Conservation (phyloP, 208 protist species). For the Trypanosoma platydactyli region DNA sequence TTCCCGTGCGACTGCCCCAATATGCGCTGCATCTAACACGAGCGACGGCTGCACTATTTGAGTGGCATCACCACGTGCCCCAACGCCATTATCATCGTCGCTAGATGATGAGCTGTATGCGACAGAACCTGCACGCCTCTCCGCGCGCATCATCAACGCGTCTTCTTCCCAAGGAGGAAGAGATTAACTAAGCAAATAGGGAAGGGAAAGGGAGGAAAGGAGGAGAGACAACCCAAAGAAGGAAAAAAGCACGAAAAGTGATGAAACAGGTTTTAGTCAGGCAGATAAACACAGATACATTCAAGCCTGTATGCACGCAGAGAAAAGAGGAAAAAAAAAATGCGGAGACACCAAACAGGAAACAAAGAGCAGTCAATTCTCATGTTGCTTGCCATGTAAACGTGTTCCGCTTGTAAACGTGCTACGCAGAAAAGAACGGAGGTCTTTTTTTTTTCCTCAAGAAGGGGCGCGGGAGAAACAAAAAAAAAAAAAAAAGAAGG, state of each 20-base stretch:
- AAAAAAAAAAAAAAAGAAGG: constrained; percentile 13
- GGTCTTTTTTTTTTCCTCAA: constrained; percentile 1
- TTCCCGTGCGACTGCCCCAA: too few species aligned
- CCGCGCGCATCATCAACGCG: background rate
- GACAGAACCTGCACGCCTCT: constrained; percentile 3
- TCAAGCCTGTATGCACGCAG: background rate
- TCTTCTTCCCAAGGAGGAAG: background rate
- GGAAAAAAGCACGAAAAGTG: constrained; percentile 15
- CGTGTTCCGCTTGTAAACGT: background rate
- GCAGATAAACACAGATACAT: constrained; percentile 1
- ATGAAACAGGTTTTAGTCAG: background rate
- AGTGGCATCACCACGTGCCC: background rate
- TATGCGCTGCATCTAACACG: too few species aligned
- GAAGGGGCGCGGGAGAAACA: background rate
- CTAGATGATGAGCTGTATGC: constrained; percentile 17
- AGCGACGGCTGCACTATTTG: background rate
- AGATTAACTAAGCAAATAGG: constrained; percentile 12
- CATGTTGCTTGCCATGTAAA: background rate
- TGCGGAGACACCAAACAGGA: background rate
- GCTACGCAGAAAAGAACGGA: constrained; percentile 4
- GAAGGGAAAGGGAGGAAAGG: constrained; percentile 13
- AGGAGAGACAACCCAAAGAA: constrained; percentile 14
- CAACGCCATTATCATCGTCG: background rate
- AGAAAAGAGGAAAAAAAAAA: background rate
- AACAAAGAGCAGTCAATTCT: background rate